These are phyloP conservation scores for Nigrospora osmanthi DNA, from an alignment of 2,329 filamentous ascomycete species.

Conservation along the genomic window DNA sequence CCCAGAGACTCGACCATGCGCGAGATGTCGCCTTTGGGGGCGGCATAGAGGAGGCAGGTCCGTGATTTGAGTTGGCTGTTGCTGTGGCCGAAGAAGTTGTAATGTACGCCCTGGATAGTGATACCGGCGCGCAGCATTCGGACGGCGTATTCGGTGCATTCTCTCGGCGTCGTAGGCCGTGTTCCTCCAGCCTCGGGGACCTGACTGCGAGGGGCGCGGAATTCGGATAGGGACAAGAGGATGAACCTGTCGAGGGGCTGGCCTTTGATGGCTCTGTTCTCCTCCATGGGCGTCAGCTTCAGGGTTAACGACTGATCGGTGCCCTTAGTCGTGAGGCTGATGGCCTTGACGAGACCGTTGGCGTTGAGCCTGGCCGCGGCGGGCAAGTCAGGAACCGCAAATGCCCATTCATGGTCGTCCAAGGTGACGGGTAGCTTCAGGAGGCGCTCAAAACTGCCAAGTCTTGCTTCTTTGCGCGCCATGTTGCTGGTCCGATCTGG, in stretches of 20 bases:
- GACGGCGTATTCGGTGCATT: constrained; percentile 26
- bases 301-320: constrained; percentile 15
- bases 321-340: constrained; percentile 16
- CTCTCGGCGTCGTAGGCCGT: constrained; percentile 18
- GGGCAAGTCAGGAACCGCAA: constrained; percentile 15
- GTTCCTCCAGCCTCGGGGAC: constrained; percentile 2
- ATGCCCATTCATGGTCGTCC: constrained; percentile 18
- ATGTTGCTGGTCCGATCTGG: not conserved
- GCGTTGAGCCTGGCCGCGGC: constrained; percentile 5
- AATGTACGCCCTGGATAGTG: constrained; percentile 22
- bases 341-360: constrained; percentile 17
- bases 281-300: constrained; percentile 14
- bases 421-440: constrained; percentile 14
- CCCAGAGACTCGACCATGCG: constrained; percentile 26
- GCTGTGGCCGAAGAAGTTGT: constrained; percentile 34
- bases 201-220: constrained; percentile 14
- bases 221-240: constrained; percentile 25
- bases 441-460: constrained; percentile 5
- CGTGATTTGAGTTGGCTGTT: constrained; percentile 34
- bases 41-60: constrained; percentile 29
- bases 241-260: constrained; percentile 21
- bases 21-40: constrained; percentile 21
- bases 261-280: constrained; percentile 22
- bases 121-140: constrained; percentile 25
- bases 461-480: not conserved